phyloP scores from a whole-genome alignment of 2,329 filamentous ascomycete genomes.

The Trichoderma oligosporum region DNA sequence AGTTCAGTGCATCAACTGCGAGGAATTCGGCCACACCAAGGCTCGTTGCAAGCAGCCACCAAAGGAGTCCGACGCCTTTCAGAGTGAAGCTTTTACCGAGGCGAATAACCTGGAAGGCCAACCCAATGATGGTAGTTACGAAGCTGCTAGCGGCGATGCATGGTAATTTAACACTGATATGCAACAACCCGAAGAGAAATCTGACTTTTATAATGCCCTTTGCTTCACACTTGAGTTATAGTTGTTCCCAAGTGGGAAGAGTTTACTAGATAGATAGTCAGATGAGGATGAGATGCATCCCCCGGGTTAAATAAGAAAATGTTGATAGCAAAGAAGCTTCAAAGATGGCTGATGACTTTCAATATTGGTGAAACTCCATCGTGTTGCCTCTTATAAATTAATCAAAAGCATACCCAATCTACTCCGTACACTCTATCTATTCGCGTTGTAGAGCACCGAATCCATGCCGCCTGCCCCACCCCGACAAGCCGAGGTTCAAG shows the following conservation, averaged over 20 bases:
- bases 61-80: slow-evolving; percentile 12
- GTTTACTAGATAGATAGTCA: background rate
- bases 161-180: slow-evolving; percentile 9
- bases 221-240: background rate
- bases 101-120: background rate
- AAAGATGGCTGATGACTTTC: background rate
- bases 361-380: background rate
- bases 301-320: background rate
- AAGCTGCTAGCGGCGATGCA: background rate
- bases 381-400: background rate
- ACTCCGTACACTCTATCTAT: too few relatives aligned
- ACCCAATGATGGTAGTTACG: background rate
- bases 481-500: slow-evolving; percentile 5
- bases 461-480: slow-evolving; percentile 6
- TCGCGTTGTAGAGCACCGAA: slow-evolving; percentile 15
- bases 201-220: background rate
- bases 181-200: background rate
- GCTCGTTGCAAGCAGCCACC: slow-evolving; percentile 36
- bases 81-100: background rate
- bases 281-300: background rate
- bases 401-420: background rate
- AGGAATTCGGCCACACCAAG: slow-evolving; percentile 39
- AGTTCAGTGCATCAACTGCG: slow-evolving; percentile 39
- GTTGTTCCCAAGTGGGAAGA: background rate
- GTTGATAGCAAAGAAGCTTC: background rate